Evolutionary conservation across 1,139 yeast species (phyloP), one percentile per base, ranked within the genome.

Genomic region (Blastobotrys raffinosifermentans): DNA sequence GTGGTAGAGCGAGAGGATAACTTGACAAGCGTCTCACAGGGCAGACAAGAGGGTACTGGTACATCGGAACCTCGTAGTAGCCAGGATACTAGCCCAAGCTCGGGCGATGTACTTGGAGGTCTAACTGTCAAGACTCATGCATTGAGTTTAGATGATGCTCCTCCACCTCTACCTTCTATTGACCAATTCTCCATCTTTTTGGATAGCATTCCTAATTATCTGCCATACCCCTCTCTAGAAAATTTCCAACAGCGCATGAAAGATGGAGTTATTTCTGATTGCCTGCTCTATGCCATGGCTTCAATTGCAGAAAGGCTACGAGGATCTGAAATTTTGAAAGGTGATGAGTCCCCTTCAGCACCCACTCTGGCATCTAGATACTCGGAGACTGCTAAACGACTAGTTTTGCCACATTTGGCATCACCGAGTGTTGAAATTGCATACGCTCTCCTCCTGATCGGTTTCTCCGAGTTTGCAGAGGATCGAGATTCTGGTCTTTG

Each of bases 401-500:
- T 53, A 13, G 41, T 53, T 2, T 38, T 54, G 5, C 54, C 57
- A 3, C 57, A 51, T n/a, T 39, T 54, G 13, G 53, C 57, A 0
- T 40, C 51, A 1, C 58, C 58, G 2, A 46, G 49, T 17, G 47
- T 47, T 11, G 58, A 54, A 30, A 48, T 51, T 9, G 58, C 51
- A 8, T 54, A 46, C 36, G 47, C 56, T 1, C 40, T 54, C 15
- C 38, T 54, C 15, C 36, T 54, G 9, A 47, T 54, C 23, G 57
- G 58, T 2, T 53, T 53, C 38, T 42, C 46, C 19, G 58, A 54
- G 33, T 54, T 54, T 44, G 55, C 49, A 3, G 50, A 49, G 17
- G 58, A 54, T 30, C 41, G 56, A 13, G 58, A 54, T 32, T 51
- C 57, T 5, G 58, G 58, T 0, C 42, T 54, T 21, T 54, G 58